A percentile compares a stretch with the other conserved stretches of the same genome.
Evolutionary conservation across 176 grass and related monocot genomes (phyloP).

Genomic region (Oryza rufipogon): DNA sequence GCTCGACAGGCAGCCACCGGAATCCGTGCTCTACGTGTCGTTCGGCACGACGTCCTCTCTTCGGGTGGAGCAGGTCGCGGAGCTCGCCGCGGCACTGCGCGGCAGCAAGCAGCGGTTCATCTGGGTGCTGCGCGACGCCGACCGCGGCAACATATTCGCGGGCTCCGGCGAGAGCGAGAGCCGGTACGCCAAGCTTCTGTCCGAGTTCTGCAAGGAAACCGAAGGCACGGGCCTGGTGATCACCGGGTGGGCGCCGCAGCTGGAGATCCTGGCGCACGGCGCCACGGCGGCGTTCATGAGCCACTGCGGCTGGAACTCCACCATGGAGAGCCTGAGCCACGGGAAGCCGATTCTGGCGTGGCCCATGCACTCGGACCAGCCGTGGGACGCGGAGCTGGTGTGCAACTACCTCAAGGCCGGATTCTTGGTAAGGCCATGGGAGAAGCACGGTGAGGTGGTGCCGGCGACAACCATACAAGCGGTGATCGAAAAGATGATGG

Average conservation of each 20-base stretch:
- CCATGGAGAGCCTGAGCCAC: conserved; percentile 56
- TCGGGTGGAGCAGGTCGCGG: conserved; percentile 34
- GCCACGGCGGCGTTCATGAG: conserved; percentile 60
- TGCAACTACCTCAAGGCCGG: conserved; percentile 34
- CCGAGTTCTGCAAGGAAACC: conserved; percentile 8
- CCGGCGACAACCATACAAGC: conserved; percentile 22
- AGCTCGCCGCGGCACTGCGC: conserved; percentile 40
- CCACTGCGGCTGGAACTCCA: conserved; percentile 75
- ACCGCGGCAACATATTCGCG: conserved; percentile 4
- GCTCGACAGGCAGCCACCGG: conserved; percentile 37
- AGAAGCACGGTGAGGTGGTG: conserved; percentile 27
- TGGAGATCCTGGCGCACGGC: conserved; percentile 58
- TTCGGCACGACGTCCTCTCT: conserved; percentile 48
- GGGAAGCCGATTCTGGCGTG: conserved; percentile 55
- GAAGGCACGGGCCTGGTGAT: conserved; percentile 45
- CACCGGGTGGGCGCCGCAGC: conserved; percentile 63
- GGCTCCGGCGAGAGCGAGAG: neutral
- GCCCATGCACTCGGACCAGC: conserved; percentile 70
- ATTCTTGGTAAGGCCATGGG: conserved; percentile 28
- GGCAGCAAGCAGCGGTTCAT: conserved; percentile 53
- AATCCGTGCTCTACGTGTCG: conserved; percentile 59
- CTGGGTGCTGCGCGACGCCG: conserved; percentile 69
- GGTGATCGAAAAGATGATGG: conserved; percentile 8
- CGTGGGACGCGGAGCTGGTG: conserved; percentile 40
- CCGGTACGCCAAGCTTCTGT: conserved; percentile 16